These are phyloP conservation scores for Talaromyces sp. DNA, from an alignment of 2,329 filamentous ascomycete species.

Conservation along the genomic window DNA sequence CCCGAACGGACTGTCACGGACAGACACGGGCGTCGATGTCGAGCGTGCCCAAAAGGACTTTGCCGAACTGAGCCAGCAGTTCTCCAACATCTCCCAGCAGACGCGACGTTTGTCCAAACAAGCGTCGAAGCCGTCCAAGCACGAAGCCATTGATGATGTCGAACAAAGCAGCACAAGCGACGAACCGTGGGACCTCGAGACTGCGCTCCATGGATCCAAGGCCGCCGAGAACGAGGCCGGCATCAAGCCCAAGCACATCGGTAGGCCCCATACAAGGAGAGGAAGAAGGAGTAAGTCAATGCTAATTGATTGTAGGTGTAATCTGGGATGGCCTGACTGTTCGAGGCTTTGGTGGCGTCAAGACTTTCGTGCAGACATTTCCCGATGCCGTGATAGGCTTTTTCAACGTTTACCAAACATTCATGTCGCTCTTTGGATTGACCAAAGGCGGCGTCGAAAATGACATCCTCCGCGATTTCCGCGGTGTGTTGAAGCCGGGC, in stretches of 20 bases:
- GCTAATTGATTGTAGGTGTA: constrained; percentile 44
- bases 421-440: constrained; percentile 58
- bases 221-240: constrained; percentile 69
- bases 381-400: constrained; percentile 72
- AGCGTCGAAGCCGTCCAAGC: constrained; percentile 22
- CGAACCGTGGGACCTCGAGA: constrained; percentile 69
- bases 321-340: constrained; percentile 75
- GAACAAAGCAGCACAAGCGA: constrained; percentile 53
- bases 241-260: constrained; percentile 74
- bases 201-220: constrained; percentile 64
- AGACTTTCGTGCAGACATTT: constrained; percentile 70
- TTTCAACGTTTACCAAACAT: constrained; percentile 66
- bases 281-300: background rate
- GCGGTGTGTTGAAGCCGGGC: constrained; percentile 63
- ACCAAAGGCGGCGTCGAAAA: constrained; percentile 65
- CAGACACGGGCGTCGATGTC: constrained; percentile 38
- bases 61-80: constrained; percentile 33
- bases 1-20: constrained; percentile 18
- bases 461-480: constrained; percentile 64
- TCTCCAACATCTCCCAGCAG: constrained; percentile 33
- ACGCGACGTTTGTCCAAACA: constrained; percentile 31
- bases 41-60: constrained; percentile 42
- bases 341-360: constrained; percentile 65
- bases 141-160: constrained; percentile 40
- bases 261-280: constrained; percentile 18